Conservation (phyloP, 2,329 filamentous ascomycete genomes). For the Chaetomiaceae sp. region DNA sequence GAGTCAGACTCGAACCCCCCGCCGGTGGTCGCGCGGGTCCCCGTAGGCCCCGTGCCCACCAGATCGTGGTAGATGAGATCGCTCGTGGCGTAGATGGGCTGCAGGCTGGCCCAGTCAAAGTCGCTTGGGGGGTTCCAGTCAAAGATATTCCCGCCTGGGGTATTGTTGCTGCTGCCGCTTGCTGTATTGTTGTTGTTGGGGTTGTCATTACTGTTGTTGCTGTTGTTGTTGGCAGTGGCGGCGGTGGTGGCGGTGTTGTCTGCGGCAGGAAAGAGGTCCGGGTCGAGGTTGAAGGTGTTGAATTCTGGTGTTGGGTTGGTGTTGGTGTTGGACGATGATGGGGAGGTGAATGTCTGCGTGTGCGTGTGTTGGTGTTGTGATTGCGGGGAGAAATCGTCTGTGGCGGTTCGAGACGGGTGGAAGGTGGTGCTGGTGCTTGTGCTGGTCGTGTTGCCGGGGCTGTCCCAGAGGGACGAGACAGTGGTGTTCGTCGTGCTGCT, state of each 20-base stretch:
- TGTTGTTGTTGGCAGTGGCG: no score
- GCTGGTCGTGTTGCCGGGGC: neutral
- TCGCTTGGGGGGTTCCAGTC: slow-evolving; percentile 41
- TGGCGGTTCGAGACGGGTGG: slow-evolving; percentile 3
- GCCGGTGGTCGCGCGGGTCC: no score
- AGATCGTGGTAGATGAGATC: slow-evolving; percentile 56
- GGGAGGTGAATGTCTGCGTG: no score
- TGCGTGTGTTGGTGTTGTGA: no score
- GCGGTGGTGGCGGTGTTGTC: neutral
- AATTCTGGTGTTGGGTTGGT: neutral
- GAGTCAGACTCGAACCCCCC: neutral
- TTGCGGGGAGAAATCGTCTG: neutral
- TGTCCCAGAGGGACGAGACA: neutral
- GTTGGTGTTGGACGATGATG: neutral
- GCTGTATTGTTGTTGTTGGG: no score
- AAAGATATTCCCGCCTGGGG: no score
- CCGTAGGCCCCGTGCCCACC: slow-evolving; percentile 14
- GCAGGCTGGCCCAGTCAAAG: slow-evolving; percentile 47
- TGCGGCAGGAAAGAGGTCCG: neutral
- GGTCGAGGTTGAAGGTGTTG: slow-evolving; percentile 2
- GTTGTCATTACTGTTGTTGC: no score
- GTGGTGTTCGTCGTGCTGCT: no score
- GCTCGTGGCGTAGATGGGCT: slow-evolving; percentile 52
- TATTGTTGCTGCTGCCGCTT: no score
- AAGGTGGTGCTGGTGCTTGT: no score